Conservation (phyloP, 2,329 filamentous ascomycete species). For the Beauveria caledonica region DNA sequence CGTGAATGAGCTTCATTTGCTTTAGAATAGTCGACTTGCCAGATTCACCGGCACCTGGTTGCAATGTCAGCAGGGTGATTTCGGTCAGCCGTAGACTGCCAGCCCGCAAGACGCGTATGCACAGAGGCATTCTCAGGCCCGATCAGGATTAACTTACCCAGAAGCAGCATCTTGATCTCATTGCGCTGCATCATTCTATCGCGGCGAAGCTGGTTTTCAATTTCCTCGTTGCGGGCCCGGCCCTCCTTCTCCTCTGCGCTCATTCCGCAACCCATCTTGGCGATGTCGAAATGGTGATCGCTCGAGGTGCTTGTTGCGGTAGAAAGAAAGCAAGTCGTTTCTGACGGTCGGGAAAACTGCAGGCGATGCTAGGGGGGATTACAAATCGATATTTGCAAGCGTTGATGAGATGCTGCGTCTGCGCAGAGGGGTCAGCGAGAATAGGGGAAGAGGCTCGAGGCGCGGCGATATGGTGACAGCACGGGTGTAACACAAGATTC, state of each 20-base stretch:
- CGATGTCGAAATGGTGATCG: constrained; percentile 26
- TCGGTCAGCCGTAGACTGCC: neutral
- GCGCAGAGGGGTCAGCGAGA: constrained; percentile 11
- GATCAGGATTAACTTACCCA: constrained; percentile 52
- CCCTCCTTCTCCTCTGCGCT: constrained; percentile 99
- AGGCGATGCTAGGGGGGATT: neutral
- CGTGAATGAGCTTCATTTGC: constrained; percentile 99
- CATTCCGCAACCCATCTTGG: constrained; percentile 98
- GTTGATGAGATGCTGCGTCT: constrained; percentile 5
- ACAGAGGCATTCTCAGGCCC: neutral
- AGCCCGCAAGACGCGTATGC: neutral
- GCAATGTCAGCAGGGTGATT: neutral
- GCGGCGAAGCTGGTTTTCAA: constrained; percentile 97
- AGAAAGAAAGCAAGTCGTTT: constrained; percentile 3
- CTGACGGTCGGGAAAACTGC: constrained; percentile 2
- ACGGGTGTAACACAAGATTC: neutral
- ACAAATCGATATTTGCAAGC: neutral
- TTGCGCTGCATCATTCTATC: constrained; percentile 99
- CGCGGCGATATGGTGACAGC: neutral
- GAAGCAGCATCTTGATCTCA: constrained; percentile 99
- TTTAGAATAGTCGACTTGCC: constrained; percentile 95
- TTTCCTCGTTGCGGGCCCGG: constrained; percentile 99
- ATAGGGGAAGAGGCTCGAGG: constrained; percentile 9
- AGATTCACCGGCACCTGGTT: constrained; percentile 72
- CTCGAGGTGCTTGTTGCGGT: neutral